Evolutionary conservation across 257 asterid genomes (phyloP).

Genomic region (Verbascum thapsus): DNA sequence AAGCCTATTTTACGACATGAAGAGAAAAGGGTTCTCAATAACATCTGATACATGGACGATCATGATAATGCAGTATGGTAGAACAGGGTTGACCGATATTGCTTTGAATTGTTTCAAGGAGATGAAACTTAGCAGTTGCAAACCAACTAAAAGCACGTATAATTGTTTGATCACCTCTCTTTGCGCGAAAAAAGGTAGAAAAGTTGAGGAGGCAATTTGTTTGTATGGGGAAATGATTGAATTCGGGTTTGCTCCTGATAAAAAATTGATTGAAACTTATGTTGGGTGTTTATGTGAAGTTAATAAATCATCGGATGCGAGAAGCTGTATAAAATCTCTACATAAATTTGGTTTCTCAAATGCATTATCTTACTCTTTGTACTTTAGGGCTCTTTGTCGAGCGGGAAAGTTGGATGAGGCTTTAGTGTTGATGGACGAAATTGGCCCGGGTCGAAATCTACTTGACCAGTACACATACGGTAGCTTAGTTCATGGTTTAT

Average conservation of each 20-base stretch:
- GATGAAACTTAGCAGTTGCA: slow-evolving; percentile 63
- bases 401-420: slow-evolving; percentile 79
- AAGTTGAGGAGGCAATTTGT: slow-evolving; percentile 62
- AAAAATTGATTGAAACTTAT: slow-evolving; percentile 62
- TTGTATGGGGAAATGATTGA: slow-evolving; percentile 64
- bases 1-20: slow-evolving; percentile 72
- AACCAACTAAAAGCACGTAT: slow-evolving; percentile 60
- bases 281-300: slow-evolving; percentile 69
- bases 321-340: slow-evolving; percentile 55
- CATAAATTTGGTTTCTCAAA: slow-evolving; percentile 53
- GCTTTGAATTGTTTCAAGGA: slow-evolving; percentile 66
- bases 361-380: slow-evolving; percentile 66
- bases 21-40: slow-evolving; percentile 55
- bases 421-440: slow-evolving; percentile 48
- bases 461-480: slow-evolving; percentile 67
- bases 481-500: slow-evolving; percentile 70
- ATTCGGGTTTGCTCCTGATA: slow-evolving; percentile 56
- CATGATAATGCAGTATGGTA: slow-evolving; percentile 88
- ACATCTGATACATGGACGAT: slow-evolving; percentile 86
- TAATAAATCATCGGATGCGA: slow-evolving; percentile 58
- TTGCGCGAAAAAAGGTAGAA: slow-evolving; percentile 78
- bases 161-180: slow-evolving; percentile 58
- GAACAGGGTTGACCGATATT: slow-evolving; percentile 70
- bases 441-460: slow-evolving; percentile 47
- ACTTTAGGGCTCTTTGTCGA: slow-evolving; percentile 70